Base-by-base conservation (phyloP, 2,329 filamentous ascomycete genomes). In the Penicillium italicum region DNA sequence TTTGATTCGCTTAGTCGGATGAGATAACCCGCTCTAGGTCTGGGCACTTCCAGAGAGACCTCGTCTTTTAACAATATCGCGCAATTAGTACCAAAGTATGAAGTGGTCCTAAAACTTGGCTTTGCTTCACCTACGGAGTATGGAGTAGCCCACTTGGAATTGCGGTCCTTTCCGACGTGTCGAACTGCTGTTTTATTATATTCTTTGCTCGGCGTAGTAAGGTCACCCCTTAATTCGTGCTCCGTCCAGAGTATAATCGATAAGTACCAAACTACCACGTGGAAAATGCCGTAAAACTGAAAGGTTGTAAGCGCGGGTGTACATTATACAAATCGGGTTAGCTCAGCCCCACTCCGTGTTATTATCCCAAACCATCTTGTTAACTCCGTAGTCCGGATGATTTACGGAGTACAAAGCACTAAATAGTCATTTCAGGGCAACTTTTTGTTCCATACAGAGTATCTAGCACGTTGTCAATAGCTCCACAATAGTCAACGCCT, bases 321-420 rank as follows among this genome's bases (percentile, higher is more conserved):
- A 46, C 59, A 61, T 59, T 55, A 55, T 55, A 53, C 57, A 12
- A 53, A 53, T 24, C 9, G 2, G 38, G 57, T 38, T 58, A 50
- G 36, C 22, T n/a, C 14, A 30, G 18, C 8, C 1, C 48, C 40
- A 43, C 40, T 24, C 31, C 5, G 24, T 31, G 5, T 10, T 6
- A 14, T 31, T 44, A 43, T 30, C 26, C 26, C 26, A 28, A 6
- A 6, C 8, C 4, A 28, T 28, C 26, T 28, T 28, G 26, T 28
- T 9, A 5, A 28, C 26, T 6, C 5, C 5, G 26, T 28, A 28
- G n/a, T n/a, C n/a, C n/a, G n/a, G n/a, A n/a, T n/a, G n/a, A n/a
- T n/a, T n/a, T n/a, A n/a, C n/a, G n/a, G n/a, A n/a, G n/a, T n/a
- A n/a, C n/a, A n/a, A n/a, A n/a, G n/a, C n/a, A n/a, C n/a, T n/a